Percentiles rank a stretch among this genome's conserved stretches.
phyloP scores from a whole-genome alignment of 805 yeast genomes.

The Sungouiozyma ichnusensis region DNA sequence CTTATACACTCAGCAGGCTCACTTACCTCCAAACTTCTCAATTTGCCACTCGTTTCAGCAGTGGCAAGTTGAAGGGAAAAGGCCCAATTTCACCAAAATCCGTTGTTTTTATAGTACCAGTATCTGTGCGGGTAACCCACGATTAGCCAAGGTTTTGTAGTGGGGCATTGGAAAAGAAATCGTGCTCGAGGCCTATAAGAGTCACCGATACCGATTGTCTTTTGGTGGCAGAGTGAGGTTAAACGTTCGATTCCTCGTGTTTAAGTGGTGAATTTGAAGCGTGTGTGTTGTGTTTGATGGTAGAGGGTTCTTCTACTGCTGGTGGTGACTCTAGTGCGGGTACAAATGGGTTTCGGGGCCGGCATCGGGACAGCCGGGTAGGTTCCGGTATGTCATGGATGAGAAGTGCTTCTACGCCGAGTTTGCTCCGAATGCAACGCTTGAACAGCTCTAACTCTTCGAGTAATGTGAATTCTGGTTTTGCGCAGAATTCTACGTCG shows the following conservation, averaged over 20 bases:
- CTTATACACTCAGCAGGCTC: not conserved
- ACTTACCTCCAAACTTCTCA: not conserved
- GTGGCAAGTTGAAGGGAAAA: not conserved
- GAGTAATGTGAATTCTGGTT: no score
- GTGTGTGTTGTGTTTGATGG: not conserved
- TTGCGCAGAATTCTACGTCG: conserved; percentile 4
- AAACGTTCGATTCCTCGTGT: no score
- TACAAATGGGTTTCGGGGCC: not conserved
- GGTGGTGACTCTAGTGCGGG: not conserved
- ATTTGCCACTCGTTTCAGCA: not conserved
- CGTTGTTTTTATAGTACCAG: no score
- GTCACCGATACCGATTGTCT: no score
- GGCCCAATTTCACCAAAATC: no score
- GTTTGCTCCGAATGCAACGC: conserved; percentile 6
- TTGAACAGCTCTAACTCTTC: not conserved
- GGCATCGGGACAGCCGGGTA: not conserved
- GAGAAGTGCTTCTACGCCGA: conserved; percentile 20
- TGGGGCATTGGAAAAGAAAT: not conserved
- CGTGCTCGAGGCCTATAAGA: no score
- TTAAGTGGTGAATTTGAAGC: not conserved
- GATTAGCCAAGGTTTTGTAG: no score
- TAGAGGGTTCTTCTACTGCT: not conserved
- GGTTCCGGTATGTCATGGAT: conserved; percentile 6
- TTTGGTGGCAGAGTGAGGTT: no score
- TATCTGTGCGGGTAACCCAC: not conserved